Conservation (phyloP, 2,329 filamentous ascomycete genomes). For the Neonectria sp. region DNA sequence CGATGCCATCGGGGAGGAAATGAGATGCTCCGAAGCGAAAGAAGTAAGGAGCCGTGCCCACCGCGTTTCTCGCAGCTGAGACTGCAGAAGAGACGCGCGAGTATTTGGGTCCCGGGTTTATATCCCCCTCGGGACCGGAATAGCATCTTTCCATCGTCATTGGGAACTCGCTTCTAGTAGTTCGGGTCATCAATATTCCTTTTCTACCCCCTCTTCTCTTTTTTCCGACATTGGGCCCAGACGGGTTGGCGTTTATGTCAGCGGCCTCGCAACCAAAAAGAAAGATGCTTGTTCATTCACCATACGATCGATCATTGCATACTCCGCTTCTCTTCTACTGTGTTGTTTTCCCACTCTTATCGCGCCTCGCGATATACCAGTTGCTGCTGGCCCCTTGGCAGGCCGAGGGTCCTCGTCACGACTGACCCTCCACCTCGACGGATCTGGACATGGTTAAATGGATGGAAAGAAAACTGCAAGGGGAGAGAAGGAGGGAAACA, state of each 20-base stretch:
- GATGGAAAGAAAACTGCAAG: slow-evolving; percentile 15
- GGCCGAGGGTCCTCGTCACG: slow-evolving; percentile 16
- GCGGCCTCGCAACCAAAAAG: slow-evolving; percentile 35
- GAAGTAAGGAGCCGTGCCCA: slow-evolving; percentile 2
- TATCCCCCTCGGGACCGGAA: slow-evolving; percentile 1
- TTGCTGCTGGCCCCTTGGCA: slow-evolving; percentile 23
- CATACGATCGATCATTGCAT: slow-evolving; percentile 28
- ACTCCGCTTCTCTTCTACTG: slow-evolving; percentile 14
- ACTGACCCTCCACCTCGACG: slow-evolving; percentile 17
- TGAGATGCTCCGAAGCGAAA: slow-evolving; percentile 16
- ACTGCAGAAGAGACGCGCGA: slow-evolving; percentile 12
- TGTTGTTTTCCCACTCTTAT: slow-evolving; percentile 29
- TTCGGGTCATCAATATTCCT: slow-evolving; percentile 35
- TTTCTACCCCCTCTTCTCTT: slow-evolving; percentile 27
- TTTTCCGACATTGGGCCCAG: slow-evolving; percentile 34
- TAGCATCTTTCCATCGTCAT: slow-evolving; percentile 1
- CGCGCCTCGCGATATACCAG: slow-evolving; percentile 20
- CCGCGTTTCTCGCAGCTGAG: slow-evolving; percentile 12
- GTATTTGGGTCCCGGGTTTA: slow-evolving; percentile 3
- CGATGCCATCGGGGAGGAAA: slow-evolving; percentile 35
- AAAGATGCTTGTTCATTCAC: slow-evolving; percentile 30
- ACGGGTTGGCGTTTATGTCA: slow-evolving; percentile 40
- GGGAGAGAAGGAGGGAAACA: slow-evolving; percentile 11
- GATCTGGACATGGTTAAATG: slow-evolving; percentile 4
- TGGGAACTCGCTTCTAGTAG: slow-evolving; percentile 16